Base-by-base conservation (phyloP, 768 basidiomycete genomes). In the Lactarius tabidus region DNA sequence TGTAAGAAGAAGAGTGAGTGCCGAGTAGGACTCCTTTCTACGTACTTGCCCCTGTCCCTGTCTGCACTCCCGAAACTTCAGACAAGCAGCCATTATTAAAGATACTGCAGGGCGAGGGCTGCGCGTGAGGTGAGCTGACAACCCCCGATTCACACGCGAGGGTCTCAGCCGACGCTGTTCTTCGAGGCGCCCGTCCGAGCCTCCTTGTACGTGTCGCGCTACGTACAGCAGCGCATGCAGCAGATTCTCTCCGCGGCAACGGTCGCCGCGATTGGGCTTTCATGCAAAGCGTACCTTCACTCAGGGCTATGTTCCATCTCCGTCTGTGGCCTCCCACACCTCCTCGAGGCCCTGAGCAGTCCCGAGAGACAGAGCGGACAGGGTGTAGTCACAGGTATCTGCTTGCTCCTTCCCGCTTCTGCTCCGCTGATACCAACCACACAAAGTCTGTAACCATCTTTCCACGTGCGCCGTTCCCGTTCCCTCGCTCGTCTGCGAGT, bases 371-470 rank as follows among this genome's bases (percentile, higher is more conserved):
- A 75, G 33, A 69, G 70, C 38, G 85, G 86, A 6, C 84, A 83
- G 65, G 91, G 90, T 57, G 75, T 94, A 38, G 72, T 94, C 26
- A 95, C 93, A 31, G 84, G 91, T 91, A 61, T 59, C 17, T 64
- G 14, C 68, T 54, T 29, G 29, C 43, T 28, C 41, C 33, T 26
- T 28, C 26, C 36, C 6, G 36, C 23, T 17, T 20, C 17, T 31
- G 57, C 60, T 39, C 55, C n/a, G 43, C 35, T 57, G 36, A 60
- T 8, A 33, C 6, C 2, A 10, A 1, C 28, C n/a, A 31, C 62
- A 60, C 45, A 38, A 68, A 96, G 95, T 97, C 55, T 86, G 89
- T 63, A 98, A 98, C 75, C 95, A 98, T 73, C 86, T 95, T 61
- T 97, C 95, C 57, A 95, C 93, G 88, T 94, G 74, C 62, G 87